Evolutionary conservation across 2,329 filamentous ascomycete genomes (phyloP).

Genomic region (Trichoderma sp.): DNA sequence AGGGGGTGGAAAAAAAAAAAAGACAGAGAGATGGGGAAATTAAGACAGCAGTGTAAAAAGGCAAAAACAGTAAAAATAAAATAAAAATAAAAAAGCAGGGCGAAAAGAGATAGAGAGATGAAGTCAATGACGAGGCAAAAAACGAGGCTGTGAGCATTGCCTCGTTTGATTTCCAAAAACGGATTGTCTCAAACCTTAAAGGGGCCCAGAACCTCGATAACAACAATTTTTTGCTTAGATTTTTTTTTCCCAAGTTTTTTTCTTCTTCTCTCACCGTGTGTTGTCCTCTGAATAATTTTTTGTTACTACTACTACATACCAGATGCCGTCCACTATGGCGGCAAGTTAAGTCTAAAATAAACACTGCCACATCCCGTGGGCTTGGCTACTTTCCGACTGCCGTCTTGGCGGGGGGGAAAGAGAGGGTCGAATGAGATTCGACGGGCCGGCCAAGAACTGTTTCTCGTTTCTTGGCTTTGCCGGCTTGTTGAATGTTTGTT

Average conservation of each 20-base stretch:
- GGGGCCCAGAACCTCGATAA: neutral
- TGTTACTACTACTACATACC: too few species aligned
- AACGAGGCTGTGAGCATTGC: neutral
- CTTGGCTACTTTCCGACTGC: slow-evolving; percentile 19
- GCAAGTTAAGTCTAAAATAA: slow-evolving; percentile 16
- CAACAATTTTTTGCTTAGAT: neutral
- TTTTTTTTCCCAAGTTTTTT: neutral
- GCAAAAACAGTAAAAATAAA: neutral
- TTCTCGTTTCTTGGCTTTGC: slow-evolving; percentile 1
- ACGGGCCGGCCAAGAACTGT: neutral
- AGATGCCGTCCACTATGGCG: neutral
- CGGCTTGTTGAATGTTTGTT: neutral
- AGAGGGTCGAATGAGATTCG: neutral
- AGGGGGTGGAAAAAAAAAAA: neutral
- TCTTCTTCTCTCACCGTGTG: neutral
- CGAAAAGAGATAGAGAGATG: neutral
- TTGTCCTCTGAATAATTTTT: too few species aligned
- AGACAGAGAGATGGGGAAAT: too few species aligned
- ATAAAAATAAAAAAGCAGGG: neutral
- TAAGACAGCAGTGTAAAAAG: neutral
- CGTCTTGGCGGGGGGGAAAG: slow-evolving; percentile 16
- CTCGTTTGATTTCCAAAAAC: neutral
- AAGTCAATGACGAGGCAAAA: neutral
- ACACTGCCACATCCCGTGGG: slow-evolving; percentile 18
- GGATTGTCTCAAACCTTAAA: neutral